Evolutionary conservation across 371 early-diverging fungal species (phyloP).

Genomic region (Syncephalastrum monosporum): DNA sequence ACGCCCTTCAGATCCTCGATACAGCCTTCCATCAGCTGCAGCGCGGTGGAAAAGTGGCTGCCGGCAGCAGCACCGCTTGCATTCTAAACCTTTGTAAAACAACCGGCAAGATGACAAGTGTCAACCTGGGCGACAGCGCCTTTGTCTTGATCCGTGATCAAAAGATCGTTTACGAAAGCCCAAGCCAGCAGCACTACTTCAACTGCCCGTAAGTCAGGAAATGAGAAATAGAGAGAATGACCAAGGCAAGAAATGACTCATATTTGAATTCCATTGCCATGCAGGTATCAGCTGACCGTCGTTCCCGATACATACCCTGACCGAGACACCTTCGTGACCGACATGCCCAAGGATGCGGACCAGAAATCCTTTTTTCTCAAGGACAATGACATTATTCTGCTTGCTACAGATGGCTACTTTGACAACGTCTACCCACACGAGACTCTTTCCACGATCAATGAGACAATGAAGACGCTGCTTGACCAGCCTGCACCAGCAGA

Average conservation of each 20-base stretch:
- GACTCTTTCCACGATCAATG: constrained; percentile 51
- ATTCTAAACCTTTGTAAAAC: constrained; percentile 61
- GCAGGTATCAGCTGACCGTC: constrained; percentile 65
- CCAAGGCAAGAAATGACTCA: not conserved
- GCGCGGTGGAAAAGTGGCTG: constrained; percentile 58
- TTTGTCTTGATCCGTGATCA: constrained; percentile 62
- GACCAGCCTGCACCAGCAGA: constrained; percentile 9
- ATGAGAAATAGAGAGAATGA: not conserved
- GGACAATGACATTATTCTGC: constrained; percentile 65
- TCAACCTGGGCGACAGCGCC: constrained; percentile 68
- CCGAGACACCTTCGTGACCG: constrained; percentile 55
- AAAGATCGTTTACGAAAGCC: constrained; percentile 61
- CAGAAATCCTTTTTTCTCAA: constrained; percentile 60
- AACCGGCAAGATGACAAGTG: constrained; percentile 61
- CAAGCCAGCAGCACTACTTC: constrained; percentile 70
- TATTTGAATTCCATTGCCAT: constrained; percentile 6
- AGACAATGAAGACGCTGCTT: constrained; percentile 36
- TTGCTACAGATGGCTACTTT: constrained; percentile 73
- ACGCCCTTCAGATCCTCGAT: constrained; percentile 61
- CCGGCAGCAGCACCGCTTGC: constrained; percentile 72
- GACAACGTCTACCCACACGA: constrained; percentile 71
- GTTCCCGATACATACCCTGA: constrained; percentile 59
- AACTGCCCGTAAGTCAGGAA: constrained; percentile 58
- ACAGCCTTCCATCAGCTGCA: constrained; percentile 58
- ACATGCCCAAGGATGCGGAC: constrained; percentile 64